Base-by-base conservation (phyloP, 192 early-diverging fungal species). In the Mycoemilia scoparia region DNA sequence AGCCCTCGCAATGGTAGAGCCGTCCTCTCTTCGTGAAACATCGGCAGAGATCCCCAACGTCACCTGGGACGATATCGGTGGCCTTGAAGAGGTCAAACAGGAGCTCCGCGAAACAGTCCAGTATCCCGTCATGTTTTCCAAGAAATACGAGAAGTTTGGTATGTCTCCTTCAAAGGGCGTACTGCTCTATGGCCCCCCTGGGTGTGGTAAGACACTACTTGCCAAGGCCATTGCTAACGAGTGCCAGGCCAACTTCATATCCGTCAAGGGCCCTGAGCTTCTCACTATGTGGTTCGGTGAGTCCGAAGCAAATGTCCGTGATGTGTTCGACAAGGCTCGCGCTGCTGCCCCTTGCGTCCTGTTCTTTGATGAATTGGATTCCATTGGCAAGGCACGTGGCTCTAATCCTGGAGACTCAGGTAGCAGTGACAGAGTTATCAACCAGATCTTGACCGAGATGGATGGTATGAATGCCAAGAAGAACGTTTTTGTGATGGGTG, bases 211-310 rank as follows among this genome's bases (percentile, higher is more conserved):
- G 59, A 97, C 93, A 7, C 66, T 97, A 38, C 66, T 97, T 38
- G 93, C 93, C 54, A 97, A 97, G 76, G 93, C 93, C 11, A 96
- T 97, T 59, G 93, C 93, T 42, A 95, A 90, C 61, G 93, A 97
- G 64, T 96, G 93, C 66, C 93, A 97, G 60, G 90, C 93, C 55
- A 97, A 96, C 70, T 97, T 97, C 55, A 97, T 97, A 44, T 87
- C 83, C 8, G 90, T 97, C 70, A 96, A 93, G 76, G 93, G 91
- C 39, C 93, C 93, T 19, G 93, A 98, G 61, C 67, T 98, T 34
- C 73, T 98, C 38, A 96, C 88, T 36, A 98, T 96, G 93, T 98
- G 89, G 89, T 93, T 98, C 50, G 93, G 93, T 61, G 93, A 98
- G 60, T 93, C 89, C 5, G 93, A 98, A 57, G 89, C 91, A 41